Conservation (phyloP, 202 grass and related monocot genomes). For the Thinopyrum obtusiflorum region DNA sequence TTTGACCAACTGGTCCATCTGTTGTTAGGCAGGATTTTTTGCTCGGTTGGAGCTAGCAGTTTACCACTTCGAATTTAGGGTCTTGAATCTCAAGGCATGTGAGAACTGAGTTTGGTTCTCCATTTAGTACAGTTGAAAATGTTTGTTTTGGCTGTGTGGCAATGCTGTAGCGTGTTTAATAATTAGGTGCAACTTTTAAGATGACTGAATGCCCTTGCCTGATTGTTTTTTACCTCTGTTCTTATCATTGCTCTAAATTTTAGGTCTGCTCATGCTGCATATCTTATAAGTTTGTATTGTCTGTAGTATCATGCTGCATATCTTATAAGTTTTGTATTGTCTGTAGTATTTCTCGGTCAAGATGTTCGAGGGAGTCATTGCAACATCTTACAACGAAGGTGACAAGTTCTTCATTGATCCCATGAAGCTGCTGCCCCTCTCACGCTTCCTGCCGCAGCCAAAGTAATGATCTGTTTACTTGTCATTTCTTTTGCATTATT, state of each 20-base stretch:
- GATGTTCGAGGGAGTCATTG: slow-evolving; percentile 88
- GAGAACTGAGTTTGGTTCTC: background rate
- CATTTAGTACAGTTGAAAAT: background rate
- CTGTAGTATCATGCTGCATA: background rate
- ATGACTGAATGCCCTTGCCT: background rate
- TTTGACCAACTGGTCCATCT: background rate
- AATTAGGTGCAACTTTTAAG: background rate
- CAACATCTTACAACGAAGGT: slow-evolving; percentile 64
- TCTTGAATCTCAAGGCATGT: background rate
- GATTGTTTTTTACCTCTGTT: background rate
- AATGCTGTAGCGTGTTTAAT: background rate
- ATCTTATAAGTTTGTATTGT: background rate
- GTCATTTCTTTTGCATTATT: background rate
- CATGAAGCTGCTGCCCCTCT: slow-evolving; percentile 79
- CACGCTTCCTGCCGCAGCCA: slow-evolving; percentile 82
- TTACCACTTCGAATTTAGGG: background rate
- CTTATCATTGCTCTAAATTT: background rate
- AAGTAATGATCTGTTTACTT: slow-evolving; percentile 56
- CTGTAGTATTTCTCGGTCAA: slow-evolving; percentile 80
- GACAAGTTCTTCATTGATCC: slow-evolving; percentile 95
- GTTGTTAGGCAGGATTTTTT: background rate
- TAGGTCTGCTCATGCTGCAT: background rate
- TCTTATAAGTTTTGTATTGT: background rate
- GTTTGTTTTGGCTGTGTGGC: background rate
- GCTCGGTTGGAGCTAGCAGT: background rate